Evolutionary conservation across 371 early-diverging fungal genomes (phyloP), one percentile per base, ranked within the genome.

Genomic region (Batkoa obscura): DNA sequence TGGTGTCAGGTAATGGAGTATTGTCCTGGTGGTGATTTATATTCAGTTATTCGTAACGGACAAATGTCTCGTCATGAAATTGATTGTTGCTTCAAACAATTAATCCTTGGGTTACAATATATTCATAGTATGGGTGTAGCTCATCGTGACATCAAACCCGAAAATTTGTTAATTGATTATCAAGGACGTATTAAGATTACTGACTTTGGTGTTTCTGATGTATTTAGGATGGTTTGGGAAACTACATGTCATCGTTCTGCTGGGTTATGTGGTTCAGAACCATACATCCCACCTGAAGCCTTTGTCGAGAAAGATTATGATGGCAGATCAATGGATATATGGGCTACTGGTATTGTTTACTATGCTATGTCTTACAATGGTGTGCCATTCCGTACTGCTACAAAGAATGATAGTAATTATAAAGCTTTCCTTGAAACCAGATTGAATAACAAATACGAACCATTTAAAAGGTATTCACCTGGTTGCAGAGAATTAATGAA

Each of bases 131-230:
- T 90, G 67, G 98, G 98, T 57, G 95, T 99, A 13, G 90, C 88
- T 36, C 98, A 98, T 67, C 58, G 78, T 50, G 86, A 89, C 58
- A 79, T 88, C 60, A 88, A 88, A 62, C 84, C 87, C 9, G 88
- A 98, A 68, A 98, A 99, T 68, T 69, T 98, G 35, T 70, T 98
- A 1, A 62, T 98, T 55, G 88, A 91, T 50, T 68, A 66, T 2
- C 69, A 71, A n/a, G 80, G 84, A 50, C 80, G 79, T 2, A 63
- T 98, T 49, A 99, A 99, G 71, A 94, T 97, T 63, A 88, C 94
- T 30, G 97, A 99, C 69, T 99, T 95, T 79, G 94, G 97, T 43
- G 90, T 92, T 3, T 84, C 94, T 1, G 86, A 88, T 56, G 91
- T 95, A 0, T 92, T 92, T 72, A 71, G 84, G 47, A 79, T 78